These are phyloP conservation scores for Boechera divaricarpa DNA, from an alignment of 345 rosid genomes.

Conservation along the genomic window DNA sequence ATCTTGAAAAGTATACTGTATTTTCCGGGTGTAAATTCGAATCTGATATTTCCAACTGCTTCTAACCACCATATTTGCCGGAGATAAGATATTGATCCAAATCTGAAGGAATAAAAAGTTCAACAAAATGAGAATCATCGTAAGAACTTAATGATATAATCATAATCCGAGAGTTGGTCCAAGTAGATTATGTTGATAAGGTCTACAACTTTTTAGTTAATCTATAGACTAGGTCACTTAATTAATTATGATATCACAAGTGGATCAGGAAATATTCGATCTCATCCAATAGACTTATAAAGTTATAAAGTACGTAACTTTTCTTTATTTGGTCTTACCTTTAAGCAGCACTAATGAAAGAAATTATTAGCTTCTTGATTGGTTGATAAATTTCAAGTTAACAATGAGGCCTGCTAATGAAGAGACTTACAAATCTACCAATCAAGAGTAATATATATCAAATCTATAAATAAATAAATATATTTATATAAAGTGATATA, in stretches of 20 bases:
- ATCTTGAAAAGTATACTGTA: conserved; percentile 78
- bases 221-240: background rate
- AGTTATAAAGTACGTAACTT: conserved; percentile 2
- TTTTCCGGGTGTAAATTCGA: conserved; percentile 74
- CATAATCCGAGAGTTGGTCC: conserved; percentile 14
- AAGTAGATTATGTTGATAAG: conserved; percentile 7
- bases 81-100: conserved; percentile 76
- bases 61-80: conserved; percentile 99
- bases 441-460: background rate
- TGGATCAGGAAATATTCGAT: conserved; percentile 37
- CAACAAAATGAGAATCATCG: background rate
- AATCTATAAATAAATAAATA: background rate
- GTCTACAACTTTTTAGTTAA: background rate
- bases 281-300: conserved; percentile 24
- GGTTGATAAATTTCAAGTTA: background rate
- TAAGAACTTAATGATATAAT: background rate
- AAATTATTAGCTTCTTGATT: background rate
- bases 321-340: background rate
- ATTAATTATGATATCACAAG: conserved; percentile 10
- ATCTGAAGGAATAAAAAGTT: conserved; percentile 43
- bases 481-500: background rate
- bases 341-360: conserved; percentile 8
- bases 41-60: conserved; percentile 72
- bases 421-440: conserved; percentile 6
- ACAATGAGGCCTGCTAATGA: conserved; percentile 1